Evolutionary conservation across 108 stramenopile species (phyloP).

Genomic region (Conticribra weissflogii): DNA sequence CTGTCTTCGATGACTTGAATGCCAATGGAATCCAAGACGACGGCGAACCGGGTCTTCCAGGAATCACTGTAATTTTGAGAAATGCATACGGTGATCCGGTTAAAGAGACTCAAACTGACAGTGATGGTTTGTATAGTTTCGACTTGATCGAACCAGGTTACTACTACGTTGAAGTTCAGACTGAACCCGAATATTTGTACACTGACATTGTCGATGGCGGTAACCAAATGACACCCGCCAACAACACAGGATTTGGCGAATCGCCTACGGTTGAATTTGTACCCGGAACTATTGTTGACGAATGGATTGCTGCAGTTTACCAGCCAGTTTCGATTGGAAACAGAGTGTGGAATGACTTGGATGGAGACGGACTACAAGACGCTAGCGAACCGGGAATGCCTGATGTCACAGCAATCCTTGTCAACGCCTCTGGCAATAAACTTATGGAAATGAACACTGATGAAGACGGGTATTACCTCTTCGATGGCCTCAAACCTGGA

Average conservation of each 20-base stretch:
- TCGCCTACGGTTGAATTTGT: slow-evolving; percentile 13
- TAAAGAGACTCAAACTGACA: slow-evolving; percentile 8
- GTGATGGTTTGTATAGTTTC: slow-evolving; percentile 13
- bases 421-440: slow-evolving; percentile 16
- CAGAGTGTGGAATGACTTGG: slow-evolving; percentile 32
- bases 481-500: slow-evolving; percentile 27
- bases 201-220: slow-evolving; percentile 16
- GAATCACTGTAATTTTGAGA: slow-evolving; percentile 11
- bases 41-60: slow-evolving; percentile 13
- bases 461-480: slow-evolving; percentile 34
- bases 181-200: slow-evolving; percentile 9
- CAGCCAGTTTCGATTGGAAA: slow-evolving; percentile 29
- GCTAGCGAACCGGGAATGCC: slow-evolving; percentile 36
- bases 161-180: slow-evolving; percentile 19
- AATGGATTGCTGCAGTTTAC: slow-evolving; percentile 20
- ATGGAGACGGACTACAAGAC: slow-evolving; percentile 31
- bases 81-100: background rate
- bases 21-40: slow-evolving; percentile 19
- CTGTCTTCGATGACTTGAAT: slow-evolving; percentile 21
- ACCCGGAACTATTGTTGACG: slow-evolving; percentile 7
- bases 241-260: slow-evolving; percentile 3
- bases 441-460: slow-evolving; percentile 27
- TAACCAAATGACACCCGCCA: slow-evolving; percentile 18
- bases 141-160: slow-evolving; percentile 2
- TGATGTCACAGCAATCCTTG: slow-evolving; percentile 27